A percentile compares a stretch with the other conserved stretches of the same genome.
Evolutionary conservation across 2,329 filamentous ascomycete species (phyloP).

Genomic region (Cadophora sp.): DNA sequence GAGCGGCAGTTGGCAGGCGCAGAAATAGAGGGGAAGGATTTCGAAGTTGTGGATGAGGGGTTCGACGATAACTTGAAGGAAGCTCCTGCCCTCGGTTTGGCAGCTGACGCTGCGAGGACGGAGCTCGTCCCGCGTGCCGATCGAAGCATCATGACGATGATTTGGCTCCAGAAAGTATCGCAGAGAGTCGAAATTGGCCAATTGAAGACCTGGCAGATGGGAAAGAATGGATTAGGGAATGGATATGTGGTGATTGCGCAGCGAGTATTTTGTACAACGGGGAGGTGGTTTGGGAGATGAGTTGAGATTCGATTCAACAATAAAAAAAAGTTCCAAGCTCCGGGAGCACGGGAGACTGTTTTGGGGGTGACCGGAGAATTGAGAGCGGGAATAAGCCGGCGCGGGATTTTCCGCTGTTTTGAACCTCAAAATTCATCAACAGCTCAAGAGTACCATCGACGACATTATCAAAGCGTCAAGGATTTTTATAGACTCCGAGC

Average conservation of each 20-base stretch:
- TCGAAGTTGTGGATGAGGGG: constrained; percentile 23
- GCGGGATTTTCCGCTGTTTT: constrained; percentile 6
- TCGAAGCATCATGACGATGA: constrained; percentile 37
- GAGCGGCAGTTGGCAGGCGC: constrained; percentile 25
- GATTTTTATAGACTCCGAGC: no score
- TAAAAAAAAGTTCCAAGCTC: constrained; percentile 16
- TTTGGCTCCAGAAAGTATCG: constrained; percentile 13
- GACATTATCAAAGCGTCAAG: no score
- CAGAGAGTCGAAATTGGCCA: constrained; percentile 16
- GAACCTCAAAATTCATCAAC: not conserved
- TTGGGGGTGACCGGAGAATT: not conserved
- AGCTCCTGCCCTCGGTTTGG: constrained; percentile 35
- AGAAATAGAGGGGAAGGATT: constrained; percentile 25
- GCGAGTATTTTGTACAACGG: not conserved
- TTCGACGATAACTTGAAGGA: constrained; percentile 19
- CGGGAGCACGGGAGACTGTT: not conserved
- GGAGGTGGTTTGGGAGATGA: not conserved
- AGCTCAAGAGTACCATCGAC: no score
- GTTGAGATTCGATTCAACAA: constrained; percentile 8
- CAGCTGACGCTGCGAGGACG: constrained; percentile 38
- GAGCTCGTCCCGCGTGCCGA: constrained; percentile 37
- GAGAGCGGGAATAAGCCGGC: constrained; percentile 12
- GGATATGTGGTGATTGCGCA: not conserved
- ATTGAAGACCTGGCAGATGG: constrained; percentile 20
- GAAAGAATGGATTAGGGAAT: not conserved